Evolutionary conservation across 805 yeast genomes (phyloP), one percentile per base, ranked within the genome.

Genomic region (Pichia exigua): DNA sequence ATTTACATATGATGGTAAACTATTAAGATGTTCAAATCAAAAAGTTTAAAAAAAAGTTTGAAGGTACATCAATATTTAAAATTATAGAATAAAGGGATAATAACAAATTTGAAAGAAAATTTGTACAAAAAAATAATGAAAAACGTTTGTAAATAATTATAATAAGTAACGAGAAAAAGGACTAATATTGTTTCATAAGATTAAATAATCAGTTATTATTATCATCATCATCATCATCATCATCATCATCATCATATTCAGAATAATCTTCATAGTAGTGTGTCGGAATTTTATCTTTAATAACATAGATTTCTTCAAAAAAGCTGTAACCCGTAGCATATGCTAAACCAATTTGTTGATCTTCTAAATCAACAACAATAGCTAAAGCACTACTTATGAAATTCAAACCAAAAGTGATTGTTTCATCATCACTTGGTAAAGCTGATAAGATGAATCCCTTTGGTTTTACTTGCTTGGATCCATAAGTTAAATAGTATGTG

Each of bases 321-420:
- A n/a, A 21, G 8, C 28, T 13, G n/a, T 26, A n/a, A 22, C 32
- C 12, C 26, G 12, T 2, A 42, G 18, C 10, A 17, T 26, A 20
- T 2, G 81, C 81, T n/a, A 77, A 43, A 3, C 73, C 72, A 26
- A 77, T 59, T 44, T 70, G 68, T 22, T 63, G 58, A 43, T 68
- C 66, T 42, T 75, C 79, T 46, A 78, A 60, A 60, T 78, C 81
- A 56, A 69, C 77, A 40, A 77, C 79, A n/a, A 71, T 68, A 55
- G 77, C 77, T 0, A 77, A 76, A 20, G 17, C 11, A n/a, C 26
- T 30, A n/a, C 18, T 10, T 9, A 52, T 46, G 43, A 52, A 48
- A 4, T 27, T 35, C 13, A 46, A 27, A 32, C 54, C 54, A 6
- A 48, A 43, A 18, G 24, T 30, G 26, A 52, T 47, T 7, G 49